Evolutionary conservation across 1,284 basidiomycete genomes (phyloP).

Genomic region (Ganoderma lucidum): DNA sequence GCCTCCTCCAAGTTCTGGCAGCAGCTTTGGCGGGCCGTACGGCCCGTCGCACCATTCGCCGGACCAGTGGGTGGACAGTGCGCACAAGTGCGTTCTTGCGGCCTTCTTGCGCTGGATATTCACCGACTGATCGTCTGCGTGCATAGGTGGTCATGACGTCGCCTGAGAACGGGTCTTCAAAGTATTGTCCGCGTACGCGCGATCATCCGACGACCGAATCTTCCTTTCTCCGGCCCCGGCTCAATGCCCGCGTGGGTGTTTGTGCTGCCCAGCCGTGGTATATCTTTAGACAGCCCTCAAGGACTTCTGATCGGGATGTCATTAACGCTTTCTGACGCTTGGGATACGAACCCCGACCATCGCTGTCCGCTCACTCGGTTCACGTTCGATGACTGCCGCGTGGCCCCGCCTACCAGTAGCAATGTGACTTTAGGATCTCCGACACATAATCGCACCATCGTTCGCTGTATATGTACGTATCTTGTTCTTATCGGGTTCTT

Average conservation of each 20-base stretch:
- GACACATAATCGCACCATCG: not conserved
- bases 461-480: slow-evolving; percentile 7
- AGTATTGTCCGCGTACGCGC: not conserved
- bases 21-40: slow-evolving; percentile 11
- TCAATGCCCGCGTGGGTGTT: not conserved
- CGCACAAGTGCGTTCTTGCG: slow-evolving; percentile 17
- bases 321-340: not conserved
- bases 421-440: not conserved
- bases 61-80: slow-evolving; percentile 24
- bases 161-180: not conserved
- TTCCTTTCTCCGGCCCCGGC: not conserved
- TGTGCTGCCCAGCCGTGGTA: not conserved
- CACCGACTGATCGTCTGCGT: not conserved
- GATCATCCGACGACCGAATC: not conserved
- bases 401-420: not conserved
- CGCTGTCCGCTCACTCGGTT: not conserved
- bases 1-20: not conserved
- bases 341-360: not conserved
- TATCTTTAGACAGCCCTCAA: not conserved
- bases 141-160: slow-evolving; percentile 11
- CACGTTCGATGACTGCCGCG: not conserved
- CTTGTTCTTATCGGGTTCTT: not conserved
- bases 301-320: not conserved
- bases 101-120: not conserved
- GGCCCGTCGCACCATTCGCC: slow-evolving; percentile 20